Evolutionary conservation across 2,329 filamentous ascomycete genomes (phyloP).

Genomic region (Penicillium italicum): DNA sequence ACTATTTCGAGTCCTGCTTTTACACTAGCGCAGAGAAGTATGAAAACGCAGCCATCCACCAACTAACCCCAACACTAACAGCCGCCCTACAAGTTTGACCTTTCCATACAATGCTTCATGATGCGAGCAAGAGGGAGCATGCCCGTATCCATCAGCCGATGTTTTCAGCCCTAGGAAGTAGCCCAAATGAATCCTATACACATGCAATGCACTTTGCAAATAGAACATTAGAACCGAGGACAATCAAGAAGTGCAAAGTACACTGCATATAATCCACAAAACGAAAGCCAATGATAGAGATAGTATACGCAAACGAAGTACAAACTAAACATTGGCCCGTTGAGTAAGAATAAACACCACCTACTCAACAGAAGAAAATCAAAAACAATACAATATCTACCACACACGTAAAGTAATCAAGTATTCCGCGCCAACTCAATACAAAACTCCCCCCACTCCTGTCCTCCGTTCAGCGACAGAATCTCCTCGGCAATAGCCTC

Average conservation of each 20-base stretch:
- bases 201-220: neutral
- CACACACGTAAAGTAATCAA: neutral
- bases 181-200: neutral
- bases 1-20: neutral
- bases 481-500: constrained; percentile 76
- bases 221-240: neutral
- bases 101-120: too few species aligned
- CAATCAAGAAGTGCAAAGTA: neutral
- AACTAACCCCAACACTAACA: neutral
- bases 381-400: neutral
- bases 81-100: too few species aligned
- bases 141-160: too few species aligned
- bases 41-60: neutral
- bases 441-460: constrained; percentile 73
- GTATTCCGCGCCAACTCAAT: constrained; percentile 53
- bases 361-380: neutral
- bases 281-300: neutral
- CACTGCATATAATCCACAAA: neutral
- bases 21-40: neutral
- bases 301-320: neutral
- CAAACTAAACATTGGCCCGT: neutral
- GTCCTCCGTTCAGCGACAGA: constrained; percentile 48
- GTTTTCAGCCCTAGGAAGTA: neutral
- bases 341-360: neutral
- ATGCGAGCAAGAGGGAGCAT: too few species aligned